Conservation (phyloP, 2,329 filamentous ascomycete species). For the Nemania sp. region DNA sequence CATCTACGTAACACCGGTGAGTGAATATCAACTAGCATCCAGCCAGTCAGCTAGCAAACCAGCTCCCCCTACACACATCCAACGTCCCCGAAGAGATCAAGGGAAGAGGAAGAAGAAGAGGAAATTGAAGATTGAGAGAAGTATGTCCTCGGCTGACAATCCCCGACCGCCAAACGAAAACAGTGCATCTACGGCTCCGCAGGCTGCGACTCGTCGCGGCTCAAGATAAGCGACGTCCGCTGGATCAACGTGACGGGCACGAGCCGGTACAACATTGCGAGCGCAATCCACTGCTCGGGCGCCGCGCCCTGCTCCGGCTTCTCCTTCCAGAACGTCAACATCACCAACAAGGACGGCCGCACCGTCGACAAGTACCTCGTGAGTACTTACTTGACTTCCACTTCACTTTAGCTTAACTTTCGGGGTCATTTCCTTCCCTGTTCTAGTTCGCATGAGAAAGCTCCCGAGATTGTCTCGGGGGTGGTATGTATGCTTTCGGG, state of each 20-base stretch:
- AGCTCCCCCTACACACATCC: background rate
- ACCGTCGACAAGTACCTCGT: conserved; percentile 47
- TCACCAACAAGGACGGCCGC: conserved; percentile 47
- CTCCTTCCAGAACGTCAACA: conserved; percentile 51
- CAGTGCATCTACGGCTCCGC: conserved; percentile 49
- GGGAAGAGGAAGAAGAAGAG: no score
- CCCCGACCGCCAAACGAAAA: background rate
- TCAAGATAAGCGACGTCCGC: conserved; percentile 51
- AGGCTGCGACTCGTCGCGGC: conserved; percentile 46
- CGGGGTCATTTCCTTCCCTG: no score
- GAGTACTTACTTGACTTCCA: no score
- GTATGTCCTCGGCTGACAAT: background rate
- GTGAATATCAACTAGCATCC: background rate
- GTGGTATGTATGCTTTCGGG: no score
- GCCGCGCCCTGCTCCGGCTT: conserved; percentile 50
- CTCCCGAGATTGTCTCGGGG: no score
- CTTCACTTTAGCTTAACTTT: no score
- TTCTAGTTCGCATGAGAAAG: no score
- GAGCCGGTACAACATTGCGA: conserved; percentile 52
- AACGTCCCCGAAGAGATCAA: background rate
- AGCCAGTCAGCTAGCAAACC: background rate
- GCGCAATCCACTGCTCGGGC: conserved; percentile 51
- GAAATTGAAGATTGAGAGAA: no score
- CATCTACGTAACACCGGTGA: conserved; percentile 49
- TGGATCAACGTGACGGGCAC: conserved; percentile 57